These are phyloP conservation scores for Rubus parviflorus DNA, from an alignment of 306 rosid species.

Conservation along the genomic window DNA sequence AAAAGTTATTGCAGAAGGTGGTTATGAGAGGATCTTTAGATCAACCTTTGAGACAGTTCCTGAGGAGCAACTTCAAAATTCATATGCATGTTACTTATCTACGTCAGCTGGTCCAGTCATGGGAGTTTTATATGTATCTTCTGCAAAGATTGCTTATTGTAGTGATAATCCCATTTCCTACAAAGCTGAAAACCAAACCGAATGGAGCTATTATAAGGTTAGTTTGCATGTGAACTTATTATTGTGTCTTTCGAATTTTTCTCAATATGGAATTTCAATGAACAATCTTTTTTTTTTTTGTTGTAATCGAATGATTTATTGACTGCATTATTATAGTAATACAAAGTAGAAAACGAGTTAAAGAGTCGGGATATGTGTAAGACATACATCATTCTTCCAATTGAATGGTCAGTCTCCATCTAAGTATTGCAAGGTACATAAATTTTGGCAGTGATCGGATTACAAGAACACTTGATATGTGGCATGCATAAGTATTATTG, in stretches of 20 bases:
- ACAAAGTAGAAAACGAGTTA: background rate
- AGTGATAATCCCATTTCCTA: slow-evolving; percentile 92
- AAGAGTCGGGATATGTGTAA: background rate
- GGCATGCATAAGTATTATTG: background rate
- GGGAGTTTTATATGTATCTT: slow-evolving; percentile 68
- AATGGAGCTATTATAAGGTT: slow-evolving; percentile 99
- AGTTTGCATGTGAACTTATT: slow-evolving; percentile 6
- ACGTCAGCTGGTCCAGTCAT: slow-evolving; percentile 86
- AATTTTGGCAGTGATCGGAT: background rate
- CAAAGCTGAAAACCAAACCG: slow-evolving; percentile 44
- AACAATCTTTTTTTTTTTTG: no score
- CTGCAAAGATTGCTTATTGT: slow-evolving; percentile 79
- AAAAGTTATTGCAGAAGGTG: slow-evolving; percentile 93
- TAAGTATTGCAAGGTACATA: background rate
- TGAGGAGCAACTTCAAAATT: slow-evolving; percentile 75
- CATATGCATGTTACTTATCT: slow-evolving; percentile 87
- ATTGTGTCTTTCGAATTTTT: background rate
- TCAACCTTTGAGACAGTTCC: slow-evolving; percentile 71
- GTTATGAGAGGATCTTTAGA: slow-evolving; percentile 74
- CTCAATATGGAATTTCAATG: background rate
- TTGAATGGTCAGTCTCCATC: background rate
- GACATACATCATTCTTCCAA: background rate
- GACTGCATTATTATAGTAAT: background rate
- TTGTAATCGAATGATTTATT: background rate
- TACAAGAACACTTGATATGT: background rate